These are phyloP conservation scores for Irineochytrium annulatum DNA, from an alignment of 192 early-diverging fungal species.

Conservation along the genomic window DNA sequence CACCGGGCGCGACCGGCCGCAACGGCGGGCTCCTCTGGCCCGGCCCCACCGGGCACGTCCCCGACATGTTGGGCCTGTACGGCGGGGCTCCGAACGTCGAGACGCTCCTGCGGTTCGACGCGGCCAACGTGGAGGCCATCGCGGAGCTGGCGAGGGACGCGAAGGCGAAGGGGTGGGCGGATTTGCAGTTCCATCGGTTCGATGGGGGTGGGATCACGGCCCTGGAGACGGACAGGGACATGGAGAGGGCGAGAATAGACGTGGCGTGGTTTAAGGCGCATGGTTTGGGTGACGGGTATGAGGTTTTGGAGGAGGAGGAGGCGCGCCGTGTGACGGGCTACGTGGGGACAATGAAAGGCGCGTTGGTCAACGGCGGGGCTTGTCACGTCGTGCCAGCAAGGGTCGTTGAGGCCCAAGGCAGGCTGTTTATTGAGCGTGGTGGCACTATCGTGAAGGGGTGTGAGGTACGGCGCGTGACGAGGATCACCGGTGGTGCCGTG, in stretches of 20 bases:
- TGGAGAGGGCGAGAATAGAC: slow-evolving; percentile 5
- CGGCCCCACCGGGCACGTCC: slow-evolving; percentile 5
- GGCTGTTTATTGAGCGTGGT: background rate
- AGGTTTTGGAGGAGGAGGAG: slow-evolving; percentile 2
- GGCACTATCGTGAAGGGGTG: slow-evolving; percentile 20
- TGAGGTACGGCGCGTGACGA: background rate
- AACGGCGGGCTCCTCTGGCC: slow-evolving; percentile 50
- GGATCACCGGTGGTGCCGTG: background rate
- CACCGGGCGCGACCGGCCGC: slow-evolving; percentile 54
- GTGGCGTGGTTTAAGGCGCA: slow-evolving; percentile 10
- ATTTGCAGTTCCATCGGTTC: slow-evolving; percentile 19
- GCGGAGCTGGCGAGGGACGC: slow-evolving; percentile 1
- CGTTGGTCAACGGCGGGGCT: background rate
- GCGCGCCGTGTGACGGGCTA: background rate
- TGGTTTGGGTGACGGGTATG: slow-evolving; percentile 8
- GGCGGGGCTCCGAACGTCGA: slow-evolving; percentile 14
- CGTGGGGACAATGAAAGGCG: slow-evolving; percentile 7
- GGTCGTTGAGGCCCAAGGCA: slow-evolving; percentile 10
- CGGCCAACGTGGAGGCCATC: slow-evolving; percentile 13
- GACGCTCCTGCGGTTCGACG: slow-evolving; percentile 25
- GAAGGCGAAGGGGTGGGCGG: background rate
- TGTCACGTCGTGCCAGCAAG: slow-evolving; percentile 14
- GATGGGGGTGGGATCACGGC: slow-evolving; percentile 10
- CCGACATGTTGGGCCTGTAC: background rate
- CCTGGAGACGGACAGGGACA: background rate